Base-by-base conservation (phyloP, 2,329 filamentous ascomycete species). In the Ophiocordyceps camponoti-leonardi region DNA sequence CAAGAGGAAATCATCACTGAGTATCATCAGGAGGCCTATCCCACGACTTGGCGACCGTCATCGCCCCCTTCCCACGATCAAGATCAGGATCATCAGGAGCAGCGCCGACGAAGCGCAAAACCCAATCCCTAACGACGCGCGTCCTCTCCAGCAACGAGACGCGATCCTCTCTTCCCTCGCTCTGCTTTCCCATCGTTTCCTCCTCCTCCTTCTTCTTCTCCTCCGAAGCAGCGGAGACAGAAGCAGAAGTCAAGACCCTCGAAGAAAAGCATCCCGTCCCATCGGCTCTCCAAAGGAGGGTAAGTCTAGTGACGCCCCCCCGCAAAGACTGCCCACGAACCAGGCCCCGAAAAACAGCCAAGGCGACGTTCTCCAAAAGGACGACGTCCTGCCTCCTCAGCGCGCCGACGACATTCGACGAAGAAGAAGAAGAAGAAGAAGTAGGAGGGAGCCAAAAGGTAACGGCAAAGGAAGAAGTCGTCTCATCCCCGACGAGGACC, bases 301-400 rank as follows among this genome's bases (percentile, higher is more conserved):
- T 71, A 23, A 90, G 66, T 49, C 72, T 77, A 4, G 85, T 88
- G 53, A 83, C 72, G 8, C 77, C 77, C 50, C 74, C 75, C 26
- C 82, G 75, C 49, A 95, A 64, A 55, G 82, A 92, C 59, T 93
- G 83, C 0, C 90, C 88, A 54, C 92, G 87, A 0, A 95, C 88
- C 53, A 75, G 80, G 42, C 77, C 75, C 44, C 73, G 73, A 58
- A 90, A 96, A 4, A 77, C 76, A 45, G n/a, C n/a, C 77, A 77
- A 44, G 96, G 67, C 1, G 82, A 86, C 7, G 94, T 79, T 53
- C 90, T 87, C 47, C 80, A 78, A 48, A 94, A 94, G 68, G 6
- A 96, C 68, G 1, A 94, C 75, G 56, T 96, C 86, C 53, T 82
- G 81, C 0, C 77, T 65, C 42, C 79, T 71, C 30, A 94, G 63